These are phyloP conservation scores for Starmerella potacharoeniae DNA, from an alignment of 805 yeast species.

Conservation along the genomic window DNA sequence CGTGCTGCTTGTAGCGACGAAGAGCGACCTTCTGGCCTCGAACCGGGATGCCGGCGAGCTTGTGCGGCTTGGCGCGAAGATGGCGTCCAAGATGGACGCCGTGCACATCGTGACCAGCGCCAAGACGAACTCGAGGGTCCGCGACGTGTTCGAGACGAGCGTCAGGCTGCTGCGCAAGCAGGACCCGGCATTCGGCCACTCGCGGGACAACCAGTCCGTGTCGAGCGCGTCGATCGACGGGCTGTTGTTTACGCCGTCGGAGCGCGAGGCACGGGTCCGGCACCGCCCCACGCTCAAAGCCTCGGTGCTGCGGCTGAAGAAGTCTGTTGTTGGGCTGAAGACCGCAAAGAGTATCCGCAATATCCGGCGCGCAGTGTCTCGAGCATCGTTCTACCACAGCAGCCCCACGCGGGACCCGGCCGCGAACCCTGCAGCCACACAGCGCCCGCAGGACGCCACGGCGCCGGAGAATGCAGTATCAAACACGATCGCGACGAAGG, in stretches of 20 bases:
- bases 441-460: background rate
- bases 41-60: constrained; percentile 50
- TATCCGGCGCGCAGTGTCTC: constrained; percentile 13
- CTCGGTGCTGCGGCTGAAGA: constrained; percentile 17
- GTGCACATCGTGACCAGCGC: constrained; percentile 93
- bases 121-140: constrained; percentile 77
- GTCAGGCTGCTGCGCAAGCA: constrained; percentile 51
- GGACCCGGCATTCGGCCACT: constrained; percentile 4
- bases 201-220: constrained; percentile 9
- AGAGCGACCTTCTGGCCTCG: constrained; percentile 69
- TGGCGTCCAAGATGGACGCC: constrained; percentile 77
- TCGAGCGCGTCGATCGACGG: constrained; percentile 17
- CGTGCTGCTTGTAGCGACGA: constrained; percentile 83
- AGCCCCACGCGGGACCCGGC: background rate
- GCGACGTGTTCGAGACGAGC: constrained; percentile 78
- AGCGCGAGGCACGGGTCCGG: background rate
- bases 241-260: constrained; percentile 13
- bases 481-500: background rate
- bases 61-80: constrained; percentile 62
- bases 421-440: background rate
- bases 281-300: constrained; percentile 14
- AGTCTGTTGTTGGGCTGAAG: constrained; percentile 15
- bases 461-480: background rate
- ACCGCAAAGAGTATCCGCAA: constrained; percentile 17
- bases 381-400: constrained; percentile 10